A percentile compares a stretch with the other conserved stretches of the same genome.
These are phyloP conservation scores for Skeletonema tropicum DNA, from an alignment of 108 stramenopile species.

Conservation along the genomic window DNA sequence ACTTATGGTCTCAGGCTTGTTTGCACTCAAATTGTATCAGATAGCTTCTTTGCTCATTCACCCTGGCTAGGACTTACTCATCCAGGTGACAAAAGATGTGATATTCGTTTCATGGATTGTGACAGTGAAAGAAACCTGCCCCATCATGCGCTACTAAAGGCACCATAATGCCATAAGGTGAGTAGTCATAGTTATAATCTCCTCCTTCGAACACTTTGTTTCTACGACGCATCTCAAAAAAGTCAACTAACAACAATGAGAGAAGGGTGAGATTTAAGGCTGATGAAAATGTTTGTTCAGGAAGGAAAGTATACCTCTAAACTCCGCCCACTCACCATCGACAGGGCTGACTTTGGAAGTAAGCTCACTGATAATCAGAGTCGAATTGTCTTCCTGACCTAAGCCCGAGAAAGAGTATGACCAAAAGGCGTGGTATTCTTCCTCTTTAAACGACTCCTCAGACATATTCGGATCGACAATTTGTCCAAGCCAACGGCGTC, in stretches of 20 bases:
- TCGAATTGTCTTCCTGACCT: slow-evolving; percentile 10
- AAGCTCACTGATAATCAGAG: slow-evolving; percentile 1
- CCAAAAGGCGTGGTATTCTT: slow-evolving; percentile 12
- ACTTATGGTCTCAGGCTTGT: too few relatives aligned
- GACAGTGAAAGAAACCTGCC: slow-evolving; percentile 36
- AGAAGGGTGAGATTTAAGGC: neutral
- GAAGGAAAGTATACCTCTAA: too few relatives aligned
- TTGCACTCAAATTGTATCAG: too few relatives aligned
- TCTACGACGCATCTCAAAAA: slow-evolving; percentile 10
- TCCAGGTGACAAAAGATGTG: too few relatives aligned
- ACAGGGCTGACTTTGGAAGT: neutral
- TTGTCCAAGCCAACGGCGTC: slow-evolving; percentile 40
- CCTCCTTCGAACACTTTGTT: slow-evolving; percentile 9
- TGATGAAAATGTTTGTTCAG: neutral
- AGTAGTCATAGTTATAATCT: slow-evolving; percentile 21
- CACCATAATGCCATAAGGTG: slow-evolving; percentile 24
- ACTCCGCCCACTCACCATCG: neutral
- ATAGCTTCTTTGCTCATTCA: too few relatives aligned
- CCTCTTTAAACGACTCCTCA: neutral
- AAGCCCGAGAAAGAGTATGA: neutral
- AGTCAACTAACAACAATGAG: neutral
- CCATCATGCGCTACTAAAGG: slow-evolving; percentile 24
- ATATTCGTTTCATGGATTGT: slow-evolving; percentile 12
- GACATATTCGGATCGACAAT: neutral
- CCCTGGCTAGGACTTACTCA: too few relatives aligned